Conservation (phyloP, 2,329 filamentous ascomycete species). For the Alternaria sp. region DNA sequence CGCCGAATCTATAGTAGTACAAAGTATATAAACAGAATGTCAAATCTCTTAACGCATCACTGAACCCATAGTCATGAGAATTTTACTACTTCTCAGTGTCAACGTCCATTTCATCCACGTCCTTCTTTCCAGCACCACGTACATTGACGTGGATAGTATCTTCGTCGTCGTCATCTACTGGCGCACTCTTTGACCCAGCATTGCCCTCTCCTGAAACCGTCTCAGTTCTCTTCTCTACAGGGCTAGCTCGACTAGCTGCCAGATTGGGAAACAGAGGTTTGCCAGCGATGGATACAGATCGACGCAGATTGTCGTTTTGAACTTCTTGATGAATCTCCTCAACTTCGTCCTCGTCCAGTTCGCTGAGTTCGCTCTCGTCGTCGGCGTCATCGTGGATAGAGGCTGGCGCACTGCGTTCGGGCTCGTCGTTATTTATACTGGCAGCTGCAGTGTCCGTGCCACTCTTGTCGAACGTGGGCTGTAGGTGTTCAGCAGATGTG, state of each 20-base stretch:
- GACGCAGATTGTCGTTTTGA: conserved; percentile 18
- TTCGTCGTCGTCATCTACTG: background rate
- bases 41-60: no score
- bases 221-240: conserved; percentile 7
- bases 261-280: conserved; percentile 43
- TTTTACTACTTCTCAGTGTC: conserved; percentile 10
- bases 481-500: conserved; percentile 24
- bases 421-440: conserved; percentile 41
- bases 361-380: conserved; percentile 65
- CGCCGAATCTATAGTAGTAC: background rate
- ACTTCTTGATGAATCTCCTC: conserved; percentile 45
- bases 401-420: conserved; percentile 63
- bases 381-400: conserved; percentile 64
- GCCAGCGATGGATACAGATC: conserved; percentile 26
- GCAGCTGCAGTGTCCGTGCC: conserved; percentile 54
- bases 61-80: background rate
- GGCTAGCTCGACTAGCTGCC: conserved; percentile 3
- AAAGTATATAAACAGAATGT: background rate
- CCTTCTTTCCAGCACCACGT: background rate
- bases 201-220: background rate
- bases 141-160: conserved; percentile 7
- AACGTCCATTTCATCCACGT: conserved; percentile 13
- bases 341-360: conserved; percentile 57
- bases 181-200: background rate
- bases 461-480: conserved; percentile 28